A percentile compares a stretch with the other conserved stretches of the same genome.
phyloP scores from a whole-genome alignment of 495 filamentous ascomycete genomes.

The Penicilliopsis zonata region DNA sequence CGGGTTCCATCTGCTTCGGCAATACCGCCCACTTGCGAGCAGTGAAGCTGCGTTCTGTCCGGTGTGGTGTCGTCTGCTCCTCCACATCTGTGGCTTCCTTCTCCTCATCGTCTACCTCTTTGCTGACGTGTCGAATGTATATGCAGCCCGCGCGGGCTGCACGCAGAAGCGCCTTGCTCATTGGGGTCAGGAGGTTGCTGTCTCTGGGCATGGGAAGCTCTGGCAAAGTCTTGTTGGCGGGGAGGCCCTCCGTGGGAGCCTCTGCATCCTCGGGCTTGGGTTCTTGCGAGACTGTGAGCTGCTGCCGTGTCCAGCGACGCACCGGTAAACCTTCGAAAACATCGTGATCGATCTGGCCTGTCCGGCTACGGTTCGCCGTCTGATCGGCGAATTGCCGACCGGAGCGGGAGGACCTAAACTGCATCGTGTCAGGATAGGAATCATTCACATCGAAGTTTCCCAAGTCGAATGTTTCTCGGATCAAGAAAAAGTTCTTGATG shows the following conservation, averaged over 20 bases:
- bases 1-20: conserved; percentile 61
- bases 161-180: conserved; percentile 74
- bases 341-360: conserved; percentile 80
- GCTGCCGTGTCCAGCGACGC: conserved; percentile 73
- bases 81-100: conserved; percentile 37
- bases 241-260: conserved; percentile 42
- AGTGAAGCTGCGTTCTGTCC: conserved; percentile 46
- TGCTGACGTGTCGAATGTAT: conserved; percentile 38
- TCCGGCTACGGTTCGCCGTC: conserved; percentile 57
- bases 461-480: background rate
- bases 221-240: conserved; percentile 32
- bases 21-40: conserved; percentile 69
- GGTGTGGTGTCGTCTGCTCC: conserved; percentile 18
- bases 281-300: conserved; percentile 57
- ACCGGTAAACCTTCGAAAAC: conserved; percentile 91
- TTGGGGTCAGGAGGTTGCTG: conserved; percentile 62
- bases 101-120: conserved; percentile 34
- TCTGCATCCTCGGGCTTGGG: conserved; percentile 40
- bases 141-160: conserved; percentile 64
- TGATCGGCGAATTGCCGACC: conserved; percentile 36
- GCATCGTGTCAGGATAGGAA: background rate
- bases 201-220: conserved; percentile 77
- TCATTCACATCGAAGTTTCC: background rate
- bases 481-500: background rate
- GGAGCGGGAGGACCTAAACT: conserved; percentile 36